These are phyloP conservation scores for Cryphonectria carpinicola DNA, from an alignment of 2,329 filamentous ascomycete genomes.

Conservation along the genomic window DNA sequence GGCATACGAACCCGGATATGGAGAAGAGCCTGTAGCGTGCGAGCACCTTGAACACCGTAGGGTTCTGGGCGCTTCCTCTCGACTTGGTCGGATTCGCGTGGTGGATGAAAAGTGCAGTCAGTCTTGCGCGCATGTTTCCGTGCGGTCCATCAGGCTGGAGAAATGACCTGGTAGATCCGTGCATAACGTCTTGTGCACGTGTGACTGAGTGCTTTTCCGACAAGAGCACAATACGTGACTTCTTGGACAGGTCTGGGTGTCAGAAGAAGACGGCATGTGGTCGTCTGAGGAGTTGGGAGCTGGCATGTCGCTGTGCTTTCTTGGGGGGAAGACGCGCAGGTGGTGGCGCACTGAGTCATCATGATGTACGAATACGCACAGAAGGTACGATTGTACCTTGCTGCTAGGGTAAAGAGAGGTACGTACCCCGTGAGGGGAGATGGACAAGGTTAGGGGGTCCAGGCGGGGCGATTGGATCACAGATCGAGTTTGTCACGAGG, in stretches of 20 bases:
- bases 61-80: background rate
- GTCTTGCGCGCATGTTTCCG: too few relatives aligned
- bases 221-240: background rate
- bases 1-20: background rate
- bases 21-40: background rate
- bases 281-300: too few relatives aligned
- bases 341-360: background rate
- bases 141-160: too few relatives aligned
- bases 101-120: too few relatives aligned
- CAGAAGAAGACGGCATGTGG: too few relatives aligned
- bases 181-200: background rate
- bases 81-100: background rate
- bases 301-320: background rate
- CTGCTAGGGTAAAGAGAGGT: background rate
- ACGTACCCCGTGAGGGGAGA: background rate
- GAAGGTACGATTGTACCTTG: background rate
- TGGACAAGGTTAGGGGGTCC: constrained; percentile 4
- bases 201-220: background rate
- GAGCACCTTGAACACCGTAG: background rate
- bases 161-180: background rate
- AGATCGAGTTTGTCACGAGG: constrained; percentile 7
- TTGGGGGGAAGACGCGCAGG: background rate
- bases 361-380: background rate
- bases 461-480: constrained; percentile 7
- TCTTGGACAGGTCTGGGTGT: too few relatives aligned